These are phyloP conservation scores for Luffa acutangula DNA, from an alignment of 306 rosid species.

Conservation along the genomic window DNA sequence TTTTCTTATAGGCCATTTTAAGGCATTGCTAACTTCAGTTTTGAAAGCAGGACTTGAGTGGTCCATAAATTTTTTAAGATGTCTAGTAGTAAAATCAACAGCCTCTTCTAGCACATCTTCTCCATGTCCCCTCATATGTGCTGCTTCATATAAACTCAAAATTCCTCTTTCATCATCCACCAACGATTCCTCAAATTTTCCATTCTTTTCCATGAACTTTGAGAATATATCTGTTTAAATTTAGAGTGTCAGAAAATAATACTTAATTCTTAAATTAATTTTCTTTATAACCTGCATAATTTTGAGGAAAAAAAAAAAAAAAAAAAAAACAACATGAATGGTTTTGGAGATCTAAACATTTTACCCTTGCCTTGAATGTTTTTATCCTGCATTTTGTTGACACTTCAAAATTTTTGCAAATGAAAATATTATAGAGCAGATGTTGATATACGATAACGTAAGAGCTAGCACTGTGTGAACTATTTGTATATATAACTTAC, in stretches of 20 bases:
- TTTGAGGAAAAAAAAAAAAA: too few relatives aligned
- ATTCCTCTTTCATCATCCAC: slow-evolving; percentile 15
- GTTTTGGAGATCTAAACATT: too few relatives aligned
- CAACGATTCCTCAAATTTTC: slow-evolving; percentile 14
- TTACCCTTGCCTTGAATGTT: too few relatives aligned
- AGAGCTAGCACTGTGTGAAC: too few relatives aligned
- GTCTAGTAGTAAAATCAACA: slow-evolving; percentile 17
- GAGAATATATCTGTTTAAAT: slow-evolving; percentile 20
- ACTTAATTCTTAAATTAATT: too few relatives aligned
- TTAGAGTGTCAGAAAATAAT: background rate
- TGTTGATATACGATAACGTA: too few relatives aligned
- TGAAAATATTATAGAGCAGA: too few relatives aligned
- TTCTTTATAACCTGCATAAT: too few relatives aligned
- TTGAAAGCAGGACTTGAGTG: background rate
- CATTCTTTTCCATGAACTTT: slow-evolving; percentile 25
- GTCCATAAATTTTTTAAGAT: background rate
- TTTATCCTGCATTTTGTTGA: too few relatives aligned
- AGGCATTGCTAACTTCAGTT: slow-evolving; percentile 10
- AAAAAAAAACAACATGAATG: too few relatives aligned
- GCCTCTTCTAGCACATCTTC: slow-evolving; percentile 44
- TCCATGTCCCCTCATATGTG: slow-evolving; percentile 22
- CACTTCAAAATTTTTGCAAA: too few relatives aligned
- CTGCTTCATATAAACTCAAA: slow-evolving; percentile 40
- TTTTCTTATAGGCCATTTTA: slow-evolving; percentile 20
- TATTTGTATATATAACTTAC: slow-evolving; percentile 4